Evolutionary conservation across 1,284 basidiomycete genomes (phyloP), one percentile per base, ranked within the genome.

Genomic region (Naganishia cerealis): DNA sequence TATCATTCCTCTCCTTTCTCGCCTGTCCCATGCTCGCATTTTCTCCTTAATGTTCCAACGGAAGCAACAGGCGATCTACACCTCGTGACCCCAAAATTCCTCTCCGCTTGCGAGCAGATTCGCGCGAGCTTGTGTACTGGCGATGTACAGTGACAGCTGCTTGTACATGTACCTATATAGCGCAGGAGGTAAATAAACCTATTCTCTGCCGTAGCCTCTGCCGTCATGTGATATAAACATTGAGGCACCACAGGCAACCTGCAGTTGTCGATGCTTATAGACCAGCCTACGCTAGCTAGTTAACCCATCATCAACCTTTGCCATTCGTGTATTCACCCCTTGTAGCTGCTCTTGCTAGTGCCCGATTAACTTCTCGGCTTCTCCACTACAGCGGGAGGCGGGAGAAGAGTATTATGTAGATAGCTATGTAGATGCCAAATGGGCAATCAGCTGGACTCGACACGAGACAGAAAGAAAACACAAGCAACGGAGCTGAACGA

Each of bases 41-140:
- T 46, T 46, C 46, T 50, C 46, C 46, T 50, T 50, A n/a, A 50
- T 50, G 21, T 50, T 21, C 21, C 46, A 24, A 50, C 46, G 46
- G 46, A 21, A 50, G 21, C 46, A 50, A 50, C 18, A 46, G 46
- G 2, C n/a, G n/a, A 50, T 50, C 46, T 50, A n/a, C n/a, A 21
- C n/a, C n/a, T 50, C 46, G 24, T 9, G 9, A 21, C 46, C 46
- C 46, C 21, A 50, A 50, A 50, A 50, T 50, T 15, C 46, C 46
- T 24, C 29, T 50, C 46, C n/a, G 46, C 46, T 50, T 50, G 12
- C 46, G 46, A 33, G 29, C 29, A 6, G 29, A 33, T 6, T 33
- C 29, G 29, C 29, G 6, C 29, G 29, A 33, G 29, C 29, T 33
- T 2, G 6, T 33, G 6, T 33, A 3, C 29, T 3, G 2, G 29